Percentiles rank a stretch among this genome's conserved stretches.
These are phyloP conservation scores for Trichoderma citrinoviride DNA, from an alignment of 2,329 filamentous ascomycete genomes.

Conservation along the genomic window DNA sequence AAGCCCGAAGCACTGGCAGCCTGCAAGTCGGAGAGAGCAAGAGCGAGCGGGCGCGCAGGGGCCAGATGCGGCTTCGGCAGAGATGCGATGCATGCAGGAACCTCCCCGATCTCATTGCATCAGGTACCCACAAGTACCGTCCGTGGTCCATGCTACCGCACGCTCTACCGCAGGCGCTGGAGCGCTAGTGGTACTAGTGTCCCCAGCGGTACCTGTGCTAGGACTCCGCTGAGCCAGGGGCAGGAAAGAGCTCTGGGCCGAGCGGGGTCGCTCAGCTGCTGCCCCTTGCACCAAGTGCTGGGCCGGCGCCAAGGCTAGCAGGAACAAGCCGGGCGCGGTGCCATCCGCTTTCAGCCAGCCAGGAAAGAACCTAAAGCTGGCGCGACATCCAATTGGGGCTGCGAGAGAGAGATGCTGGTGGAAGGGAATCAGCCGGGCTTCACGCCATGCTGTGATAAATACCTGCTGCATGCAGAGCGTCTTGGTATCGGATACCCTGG, in stretches of 20 bases:
- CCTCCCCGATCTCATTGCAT: conserved; percentile 10
- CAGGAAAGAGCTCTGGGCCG: conserved; percentile 10
- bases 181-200: not conserved
- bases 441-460: not conserved
- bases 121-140: conserved; percentile 16
- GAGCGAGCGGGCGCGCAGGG: conserved; percentile 11
- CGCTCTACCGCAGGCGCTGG: conserved; percentile 9
- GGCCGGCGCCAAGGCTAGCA: conserved; percentile 2
- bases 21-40: not conserved
- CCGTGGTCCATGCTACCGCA: not conserved
- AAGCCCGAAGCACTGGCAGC: not conserved
- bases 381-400: not conserved
- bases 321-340: conserved; percentile 16
- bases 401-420: not conserved
- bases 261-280: conserved; percentile 12
- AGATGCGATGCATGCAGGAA: conserved; percentile 24
- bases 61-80: conserved; percentile 18
- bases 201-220: conserved; percentile 6
- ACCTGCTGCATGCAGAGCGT: not conserved
- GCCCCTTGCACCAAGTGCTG: not conserved
- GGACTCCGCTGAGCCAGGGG: not conserved
- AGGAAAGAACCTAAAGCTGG: not conserved
- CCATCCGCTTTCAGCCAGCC: conserved; percentile 23
- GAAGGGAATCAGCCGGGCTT: too few species aligned
- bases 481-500: not conserved